Base-by-base conservation (phyloP, 2,329 filamentous ascomycete genomes). In the Exophiala sideris region DNA sequence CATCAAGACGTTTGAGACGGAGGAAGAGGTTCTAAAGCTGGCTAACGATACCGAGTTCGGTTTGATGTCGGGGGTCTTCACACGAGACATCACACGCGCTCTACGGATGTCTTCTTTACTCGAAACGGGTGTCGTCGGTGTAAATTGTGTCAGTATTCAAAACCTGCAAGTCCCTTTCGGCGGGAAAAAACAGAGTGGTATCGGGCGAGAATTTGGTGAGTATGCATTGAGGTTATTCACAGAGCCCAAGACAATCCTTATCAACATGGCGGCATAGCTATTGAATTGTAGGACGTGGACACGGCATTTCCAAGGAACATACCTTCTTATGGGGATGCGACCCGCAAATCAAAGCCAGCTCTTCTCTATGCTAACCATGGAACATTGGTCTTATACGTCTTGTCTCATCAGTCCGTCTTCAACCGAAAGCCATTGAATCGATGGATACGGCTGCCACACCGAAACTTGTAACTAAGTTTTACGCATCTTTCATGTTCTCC, bases 161-260 rank as follows among this genome's bases (percentile, higher is more conserved):
- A 68, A 73, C 54, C 64, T 66, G 0, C 61, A 68, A 0, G 60
- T 73, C 9, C 71, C 72, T 0, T 74, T 73, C 54, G 73, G 73
- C 16, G 73, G 73, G 40, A 70, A 72, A 6, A 75, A 75, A 62
- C 70, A 74, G 60, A 73, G 70, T 48, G 73, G 73, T n/a, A 72
- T 82, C 64, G 79, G 79, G 0, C 65, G 78, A n/a, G 75, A 82
- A 54, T 60, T 70, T 51, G 69, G 70, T 1, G 64, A 70, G 52
- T 66, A 66, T 47, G 70, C 68, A 3, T 40, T 72, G 39, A 66
- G 70, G 42, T 68, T 66, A n/a, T 72, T 71, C 52, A 66, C 62
- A 5, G 68, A 71, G 58, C 52, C 66, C 4, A 71, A 71, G 62
- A 65, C 68, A 14, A 18, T 53, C 12, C 33, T 50, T 10, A 36